Conservation (phyloP, 140 eudicot species). For the Cichorium intybus region DNA sequence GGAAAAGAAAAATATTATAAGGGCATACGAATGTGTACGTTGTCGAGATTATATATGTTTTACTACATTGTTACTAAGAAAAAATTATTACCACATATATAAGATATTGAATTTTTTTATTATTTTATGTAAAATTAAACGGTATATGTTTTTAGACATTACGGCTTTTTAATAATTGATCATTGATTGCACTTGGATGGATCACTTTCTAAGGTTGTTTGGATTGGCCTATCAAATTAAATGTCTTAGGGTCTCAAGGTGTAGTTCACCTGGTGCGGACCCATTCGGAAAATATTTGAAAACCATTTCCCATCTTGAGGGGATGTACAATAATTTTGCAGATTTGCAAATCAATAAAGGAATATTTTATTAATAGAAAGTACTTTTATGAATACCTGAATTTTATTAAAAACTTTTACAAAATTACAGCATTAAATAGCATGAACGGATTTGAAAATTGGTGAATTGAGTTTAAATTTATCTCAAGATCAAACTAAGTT, state of each 20-base stretch:
- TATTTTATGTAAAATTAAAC: not conserved
- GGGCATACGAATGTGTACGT: not conserved
- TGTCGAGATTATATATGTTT: not conserved
- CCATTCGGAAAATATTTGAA: not conserved
- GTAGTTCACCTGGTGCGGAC: conserved; percentile 13
- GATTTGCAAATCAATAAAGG: not conserved
- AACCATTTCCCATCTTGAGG: not conserved
- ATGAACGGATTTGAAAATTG: no score
- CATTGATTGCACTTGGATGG: conserved; percentile 9
- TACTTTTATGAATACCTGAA: no score
- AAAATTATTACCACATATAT: not conserved
- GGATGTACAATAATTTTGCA: not conserved
- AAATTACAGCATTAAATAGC: not conserved
- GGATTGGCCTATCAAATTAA: not conserved
- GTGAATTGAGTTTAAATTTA: no score
- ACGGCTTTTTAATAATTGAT: not conserved
- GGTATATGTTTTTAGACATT: not conserved
- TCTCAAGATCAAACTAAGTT: no score
- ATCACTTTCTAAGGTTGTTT: conserved; percentile 13
- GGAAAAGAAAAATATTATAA: not conserved
- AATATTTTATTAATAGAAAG: not conserved
- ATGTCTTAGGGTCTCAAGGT: not conserved
- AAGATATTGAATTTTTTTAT: not conserved
- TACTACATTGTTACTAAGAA: not conserved
- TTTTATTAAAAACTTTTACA: no score